Conservation (phyloP, 768 basidiomycete genomes). For the Mycena albidolilacea region DNA sequence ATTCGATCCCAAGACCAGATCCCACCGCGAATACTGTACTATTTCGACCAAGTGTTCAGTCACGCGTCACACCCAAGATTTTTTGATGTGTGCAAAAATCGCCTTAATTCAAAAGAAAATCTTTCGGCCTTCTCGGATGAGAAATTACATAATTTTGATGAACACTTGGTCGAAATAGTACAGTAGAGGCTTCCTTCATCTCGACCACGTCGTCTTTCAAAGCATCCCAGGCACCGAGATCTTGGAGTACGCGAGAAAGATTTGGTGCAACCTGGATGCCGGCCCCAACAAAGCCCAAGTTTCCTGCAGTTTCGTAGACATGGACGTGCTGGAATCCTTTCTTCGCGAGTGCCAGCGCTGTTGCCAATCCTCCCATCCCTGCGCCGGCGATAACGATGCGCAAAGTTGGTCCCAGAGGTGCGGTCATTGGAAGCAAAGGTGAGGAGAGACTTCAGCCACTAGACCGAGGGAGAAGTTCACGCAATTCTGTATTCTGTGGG, state of each 20-base stretch:
- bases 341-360: conserved; percentile 48
- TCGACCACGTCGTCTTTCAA: conserved; percentile 47
- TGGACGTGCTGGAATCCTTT: conserved; percentile 48
- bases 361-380: conserved; percentile 48
- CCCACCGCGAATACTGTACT: conserved; percentile 50
- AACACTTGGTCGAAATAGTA: no score
- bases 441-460: neutral
- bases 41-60: no score
- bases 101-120: no score
- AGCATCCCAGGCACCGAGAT: conserved; percentile 47
- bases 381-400: conserved; percentile 40
- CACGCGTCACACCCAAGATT: no score
- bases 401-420: conserved; percentile 18
- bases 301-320: conserved; percentile 48
- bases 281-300: conserved; percentile 52
- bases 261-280: conserved; percentile 57
- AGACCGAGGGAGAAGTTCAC: neutral
- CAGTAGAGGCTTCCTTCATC: conserved; percentile 43
- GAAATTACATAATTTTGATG: no score
- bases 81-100: no score
- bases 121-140: no score
- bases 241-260: conserved; percentile 47
- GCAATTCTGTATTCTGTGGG: neutral
- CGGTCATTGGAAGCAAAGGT: neutral
- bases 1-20: neutral